Evolutionary conservation across 306 rosid genomes (phyloP).

Genomic region (Psophocarpus tetragonolobus): DNA sequence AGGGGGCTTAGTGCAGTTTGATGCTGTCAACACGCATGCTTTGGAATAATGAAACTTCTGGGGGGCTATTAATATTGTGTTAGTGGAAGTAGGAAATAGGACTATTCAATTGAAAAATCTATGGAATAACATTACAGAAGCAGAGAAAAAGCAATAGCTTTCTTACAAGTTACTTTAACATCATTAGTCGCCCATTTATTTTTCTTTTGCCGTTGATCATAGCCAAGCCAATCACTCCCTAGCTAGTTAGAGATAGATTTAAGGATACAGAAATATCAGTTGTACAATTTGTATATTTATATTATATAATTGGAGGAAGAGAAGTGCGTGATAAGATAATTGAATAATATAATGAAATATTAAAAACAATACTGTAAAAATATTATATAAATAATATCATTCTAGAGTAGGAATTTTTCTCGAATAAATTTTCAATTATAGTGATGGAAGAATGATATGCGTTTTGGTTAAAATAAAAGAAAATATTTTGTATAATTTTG

Average conservation of each 20-base stretch:
- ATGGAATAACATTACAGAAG: background rate
- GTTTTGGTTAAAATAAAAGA: background rate
- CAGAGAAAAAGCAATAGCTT: background rate
- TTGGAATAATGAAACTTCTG: conserved; percentile 33
- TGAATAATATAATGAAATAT: background rate
- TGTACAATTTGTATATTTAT: background rate
- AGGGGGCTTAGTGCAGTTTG: conserved; percentile 33
- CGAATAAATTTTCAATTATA: background rate
- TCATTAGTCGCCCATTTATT: conserved; percentile 7
- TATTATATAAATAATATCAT: background rate
- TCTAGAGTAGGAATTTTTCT: background rate
- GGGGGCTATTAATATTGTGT: conserved; percentile 24
- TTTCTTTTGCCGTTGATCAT: background rate
- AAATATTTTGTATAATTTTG: background rate
- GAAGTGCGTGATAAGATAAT: background rate
- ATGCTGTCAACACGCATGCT: conserved; percentile 49
- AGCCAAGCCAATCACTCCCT: background rate
- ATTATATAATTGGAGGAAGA: background rate
- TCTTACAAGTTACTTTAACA: conserved; percentile 13
- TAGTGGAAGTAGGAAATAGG: conserved; percentile 44
- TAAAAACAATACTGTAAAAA: background rate
- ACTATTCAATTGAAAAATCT: conserved; percentile 13
- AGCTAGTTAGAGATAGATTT: background rate
- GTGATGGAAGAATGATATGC: background rate
- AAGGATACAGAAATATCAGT: background rate